Conservation (phyloP, 2,329 filamentous ascomycete species). For the Endoconidiophora laricicola region DNA sequence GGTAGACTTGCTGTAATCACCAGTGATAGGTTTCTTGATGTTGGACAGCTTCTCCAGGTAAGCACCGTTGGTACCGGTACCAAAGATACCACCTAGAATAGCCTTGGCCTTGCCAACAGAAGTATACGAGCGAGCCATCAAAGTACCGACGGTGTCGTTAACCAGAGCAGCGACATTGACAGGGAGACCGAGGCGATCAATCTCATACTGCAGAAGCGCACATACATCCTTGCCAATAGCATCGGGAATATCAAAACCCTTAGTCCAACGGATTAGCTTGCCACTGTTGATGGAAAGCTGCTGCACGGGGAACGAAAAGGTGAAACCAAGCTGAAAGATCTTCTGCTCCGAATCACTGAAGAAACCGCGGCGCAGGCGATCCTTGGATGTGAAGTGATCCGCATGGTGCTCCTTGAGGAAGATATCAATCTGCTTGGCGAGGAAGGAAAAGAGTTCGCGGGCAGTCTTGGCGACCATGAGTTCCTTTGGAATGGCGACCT, state of each 20-base stretch:
- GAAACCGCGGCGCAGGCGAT: conserved; percentile 41
- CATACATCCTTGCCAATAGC: conserved; percentile 91
- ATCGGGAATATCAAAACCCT: conserved; percentile 95
- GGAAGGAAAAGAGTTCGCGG: conserved; percentile 76
- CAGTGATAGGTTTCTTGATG: conserved; percentile 59
- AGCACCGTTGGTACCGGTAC: conserved; percentile 91
- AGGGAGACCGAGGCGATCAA: conserved; percentile 70
- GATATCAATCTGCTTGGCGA: conserved; percentile 78
- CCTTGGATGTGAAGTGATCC: conserved; percentile 48
- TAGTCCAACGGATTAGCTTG: conserved; percentile 89
- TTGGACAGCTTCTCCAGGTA: conserved; percentile 86
- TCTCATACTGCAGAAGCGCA: conserved; percentile 70
- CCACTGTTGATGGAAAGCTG: conserved; percentile 93
- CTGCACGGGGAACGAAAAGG: conserved; percentile 92
- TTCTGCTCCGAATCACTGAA: conserved; percentile 41
- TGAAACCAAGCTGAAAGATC: conserved; percentile 91
- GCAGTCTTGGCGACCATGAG: conserved; percentile 82
- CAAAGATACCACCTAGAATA: conserved; percentile 89
- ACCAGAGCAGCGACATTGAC: conserved; percentile 91
- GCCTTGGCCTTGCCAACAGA: conserved; percentile 75
- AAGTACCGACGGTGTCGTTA: conserved; percentile 92
- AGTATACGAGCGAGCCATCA: conserved; percentile 95
- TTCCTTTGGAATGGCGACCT: conserved; percentile 75
- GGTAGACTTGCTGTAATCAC: conserved; percentile 60
- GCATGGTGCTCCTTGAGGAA: conserved; percentile 80